Conservation (phyloP, 106 monocot species). For the Apostasia ramifera region DNA sequence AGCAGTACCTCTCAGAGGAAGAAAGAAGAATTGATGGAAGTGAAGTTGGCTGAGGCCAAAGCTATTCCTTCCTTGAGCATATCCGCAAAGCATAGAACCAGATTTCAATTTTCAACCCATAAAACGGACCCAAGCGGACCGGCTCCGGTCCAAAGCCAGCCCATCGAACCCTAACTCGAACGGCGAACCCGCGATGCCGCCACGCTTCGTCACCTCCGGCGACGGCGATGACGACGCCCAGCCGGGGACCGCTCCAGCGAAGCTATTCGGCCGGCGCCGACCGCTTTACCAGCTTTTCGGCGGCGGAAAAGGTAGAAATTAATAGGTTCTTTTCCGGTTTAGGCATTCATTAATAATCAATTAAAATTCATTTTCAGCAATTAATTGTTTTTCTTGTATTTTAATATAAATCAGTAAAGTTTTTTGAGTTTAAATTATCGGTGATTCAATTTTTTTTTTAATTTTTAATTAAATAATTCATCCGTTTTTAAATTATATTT, state of each 20-base stretch:
- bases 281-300: constrained; percentile 11
- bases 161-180: neutral
- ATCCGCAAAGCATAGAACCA: neutral
- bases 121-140: neutral
- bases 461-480: too few species aligned
- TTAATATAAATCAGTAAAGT: too few species aligned
- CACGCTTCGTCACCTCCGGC: neutral
- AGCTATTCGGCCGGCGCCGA: constrained; percentile 11
- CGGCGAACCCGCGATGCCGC: constrained; percentile 1
- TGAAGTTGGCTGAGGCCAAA: neutral
- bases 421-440: too few species aligned
- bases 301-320: constrained; percentile 9
- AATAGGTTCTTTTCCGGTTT: neutral
- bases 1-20: too few species aligned
- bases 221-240: neutral
- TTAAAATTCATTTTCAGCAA: too few species aligned
- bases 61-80: constrained; percentile 14
- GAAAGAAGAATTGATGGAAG: neutral
- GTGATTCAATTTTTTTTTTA: too few species aligned
- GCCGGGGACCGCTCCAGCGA: neutral
- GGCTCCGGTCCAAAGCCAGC: neutral
- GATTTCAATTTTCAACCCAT: neutral
- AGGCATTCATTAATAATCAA: too few species aligned
- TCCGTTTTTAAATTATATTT: too few species aligned
- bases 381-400: too few species aligned